Conservation (phyloP, 2,329 filamentous ascomycete species). For the Waltergamsia citrina region DNA sequence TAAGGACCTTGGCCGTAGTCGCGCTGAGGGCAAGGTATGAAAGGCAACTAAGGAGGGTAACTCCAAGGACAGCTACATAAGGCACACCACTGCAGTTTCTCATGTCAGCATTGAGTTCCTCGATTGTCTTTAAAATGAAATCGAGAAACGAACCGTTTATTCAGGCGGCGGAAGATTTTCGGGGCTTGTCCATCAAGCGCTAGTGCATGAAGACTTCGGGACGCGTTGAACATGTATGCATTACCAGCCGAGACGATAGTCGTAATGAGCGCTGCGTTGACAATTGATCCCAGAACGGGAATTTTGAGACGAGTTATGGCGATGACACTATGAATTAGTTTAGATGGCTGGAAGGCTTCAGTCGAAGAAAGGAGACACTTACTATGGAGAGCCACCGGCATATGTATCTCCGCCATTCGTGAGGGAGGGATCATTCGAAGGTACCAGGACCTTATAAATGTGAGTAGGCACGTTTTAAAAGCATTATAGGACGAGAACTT, state of each 20-base stretch:
- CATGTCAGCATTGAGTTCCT: not conserved
- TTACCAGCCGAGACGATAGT: conserved; percentile 31
- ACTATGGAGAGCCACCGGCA: conserved; percentile 16
- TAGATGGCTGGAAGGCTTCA: not conserved
- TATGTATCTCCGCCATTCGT: not conserved
- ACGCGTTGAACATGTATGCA: conserved; percentile 22
- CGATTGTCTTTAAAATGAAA: not conserved
- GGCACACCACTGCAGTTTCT: conserved; percentile 5
- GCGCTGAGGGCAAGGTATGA: conserved; percentile 1
- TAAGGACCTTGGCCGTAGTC: not conserved
- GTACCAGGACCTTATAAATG: not conserved
- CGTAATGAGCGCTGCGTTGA: conserved; percentile 30
- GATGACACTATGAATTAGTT: conserved; percentile 14
- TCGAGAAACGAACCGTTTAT: not conserved
- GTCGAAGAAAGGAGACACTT: not conserved
- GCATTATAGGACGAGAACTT: not conserved
- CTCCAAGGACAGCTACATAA: not conserved
- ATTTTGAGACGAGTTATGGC: conserved; percentile 25
- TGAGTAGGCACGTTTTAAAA: not conserved
- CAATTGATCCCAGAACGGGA: conserved; percentile 24
- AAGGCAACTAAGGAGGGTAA: conserved; percentile 1
- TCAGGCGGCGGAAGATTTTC: conserved; percentile 3
- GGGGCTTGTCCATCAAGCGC: conserved; percentile 7
- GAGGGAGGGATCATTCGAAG: conserved; percentile 1
- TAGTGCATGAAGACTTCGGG: conserved; percentile 6